These are phyloP conservation scores for Teratosphaeria zuluensis DNA, from an alignment of 2,329 filamentous ascomycete genomes.

Conservation along the genomic window DNA sequence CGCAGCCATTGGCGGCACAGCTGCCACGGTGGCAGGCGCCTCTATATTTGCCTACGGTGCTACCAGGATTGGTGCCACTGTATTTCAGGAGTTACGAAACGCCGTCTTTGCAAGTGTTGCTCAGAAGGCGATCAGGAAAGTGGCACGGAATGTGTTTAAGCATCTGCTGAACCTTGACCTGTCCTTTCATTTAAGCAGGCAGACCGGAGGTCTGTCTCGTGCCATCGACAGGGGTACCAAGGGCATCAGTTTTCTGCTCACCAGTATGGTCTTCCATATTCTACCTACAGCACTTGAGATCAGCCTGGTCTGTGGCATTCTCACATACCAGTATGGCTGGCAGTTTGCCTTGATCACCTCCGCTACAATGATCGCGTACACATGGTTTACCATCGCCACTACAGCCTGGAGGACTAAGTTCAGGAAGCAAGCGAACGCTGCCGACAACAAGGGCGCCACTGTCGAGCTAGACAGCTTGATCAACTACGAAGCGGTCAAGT, in stretches of 20 bases:
- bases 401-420: constrained; percentile 98
- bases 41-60: constrained; percentile 85
- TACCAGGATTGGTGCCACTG: constrained; percentile 74
- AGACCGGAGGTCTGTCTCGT: constrained; percentile 86
- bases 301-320: constrained; percentile 85
- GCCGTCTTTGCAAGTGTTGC: constrained; percentile 95
- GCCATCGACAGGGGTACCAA: constrained; percentile 96
- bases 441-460: constrained; percentile 89
- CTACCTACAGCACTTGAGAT: constrained; percentile 91
- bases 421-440: constrained; percentile 85
- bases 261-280: constrained; percentile 97
- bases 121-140: constrained; percentile 87
- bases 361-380: constrained; percentile 84
- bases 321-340: constrained; percentile 90
- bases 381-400: constrained; percentile 92
- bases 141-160: constrained; percentile 85
- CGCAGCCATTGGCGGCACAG: constrained; percentile 74
- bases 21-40: constrained; percentile 76
- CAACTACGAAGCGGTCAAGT: constrained; percentile 98
- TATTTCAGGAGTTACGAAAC: constrained; percentile 91
- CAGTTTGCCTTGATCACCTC: constrained; percentile 88
- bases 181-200: constrained; percentile 85
- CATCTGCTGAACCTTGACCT: constrained; percentile 83
- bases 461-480: constrained; percentile 94
- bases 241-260: constrained; percentile 92